Percentiles rank a stretch among this genome's conserved stretches.
Evolutionary conservation across 2,329 filamentous ascomycete genomes (phyloP).

Genomic region (Pleomassaria siparia): DNA sequence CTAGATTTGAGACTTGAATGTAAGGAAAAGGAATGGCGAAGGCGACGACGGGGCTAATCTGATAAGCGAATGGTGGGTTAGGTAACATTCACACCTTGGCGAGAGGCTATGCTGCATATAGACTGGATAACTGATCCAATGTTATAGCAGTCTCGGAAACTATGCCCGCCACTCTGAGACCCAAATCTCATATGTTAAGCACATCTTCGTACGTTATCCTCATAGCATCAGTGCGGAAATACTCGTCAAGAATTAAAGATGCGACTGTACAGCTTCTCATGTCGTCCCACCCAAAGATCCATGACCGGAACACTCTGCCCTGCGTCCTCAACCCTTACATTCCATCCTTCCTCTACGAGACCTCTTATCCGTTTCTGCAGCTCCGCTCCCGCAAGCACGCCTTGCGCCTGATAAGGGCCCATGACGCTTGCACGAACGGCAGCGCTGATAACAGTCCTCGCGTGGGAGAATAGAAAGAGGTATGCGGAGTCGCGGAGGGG

Average conservation of each 20-base stretch:
- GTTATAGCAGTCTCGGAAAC: too few species aligned
- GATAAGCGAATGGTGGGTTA: not conserved
- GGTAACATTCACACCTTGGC: not conserved
- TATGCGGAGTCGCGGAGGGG: conserved; percentile 66
- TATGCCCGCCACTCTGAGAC: too few species aligned
- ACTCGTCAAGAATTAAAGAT: conserved; percentile 74
- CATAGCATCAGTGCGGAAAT: not conserved
- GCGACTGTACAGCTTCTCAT: conserved; percentile 80
- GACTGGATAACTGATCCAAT: too few species aligned
- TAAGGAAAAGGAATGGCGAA: too few species aligned
- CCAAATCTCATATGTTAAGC: too few species aligned
- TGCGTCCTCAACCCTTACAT: conserved; percentile 63
- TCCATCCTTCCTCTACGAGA: conserved; percentile 63
- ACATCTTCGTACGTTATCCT: too few species aligned
- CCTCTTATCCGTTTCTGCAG: conserved; percentile 61
- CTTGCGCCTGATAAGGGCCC: conserved; percentile 79
- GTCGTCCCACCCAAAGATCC: conserved; percentile 81
- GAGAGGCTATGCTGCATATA: not conserved
- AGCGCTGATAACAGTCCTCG: conserved; percentile 74
- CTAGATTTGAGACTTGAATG: too few species aligned
- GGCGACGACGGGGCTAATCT: not conserved
- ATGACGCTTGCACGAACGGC: conserved; percentile 76
- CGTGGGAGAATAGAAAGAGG: conserved; percentile 74
- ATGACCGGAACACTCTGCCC: conserved; percentile 75
- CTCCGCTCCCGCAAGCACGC: conserved; percentile 63